Conservation (phyloP, 768 basidiomycete genomes). For the Agaricus subrufescens region DNA sequence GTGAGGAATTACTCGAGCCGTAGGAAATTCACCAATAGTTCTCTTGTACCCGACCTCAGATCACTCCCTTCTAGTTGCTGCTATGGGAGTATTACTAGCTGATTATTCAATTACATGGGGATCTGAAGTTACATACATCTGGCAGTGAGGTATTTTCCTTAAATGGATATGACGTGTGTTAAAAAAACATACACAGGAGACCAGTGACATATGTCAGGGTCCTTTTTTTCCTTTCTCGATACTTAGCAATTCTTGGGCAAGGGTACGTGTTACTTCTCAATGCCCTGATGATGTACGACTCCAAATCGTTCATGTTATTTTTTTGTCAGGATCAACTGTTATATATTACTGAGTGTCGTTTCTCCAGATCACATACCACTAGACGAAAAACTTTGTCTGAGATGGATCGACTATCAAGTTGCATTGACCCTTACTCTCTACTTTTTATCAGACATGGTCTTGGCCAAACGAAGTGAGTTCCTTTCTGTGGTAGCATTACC, state of each 20-base stretch:
- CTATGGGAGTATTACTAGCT: not conserved
- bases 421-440: conserved; percentile 13
- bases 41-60: too few relatives aligned
- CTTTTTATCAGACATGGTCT: conserved; percentile 11
- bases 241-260: conserved; percentile 14
- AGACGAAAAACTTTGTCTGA: not conserved
- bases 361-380: conserved; percentile 8
- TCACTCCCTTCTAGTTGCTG: not conserved
- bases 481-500: too few relatives aligned
- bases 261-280: conserved; percentile 1
- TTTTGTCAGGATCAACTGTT: not conserved
- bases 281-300: too few relatives aligned
- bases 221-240: conserved; percentile 13
- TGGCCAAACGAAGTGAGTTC: conserved; percentile 14
- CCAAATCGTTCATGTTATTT: not conserved
- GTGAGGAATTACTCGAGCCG: too few relatives aligned
- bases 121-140: not conserved
- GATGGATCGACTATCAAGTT: conserved; percentile 15
- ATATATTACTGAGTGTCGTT: not conserved
- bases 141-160: not conserved
- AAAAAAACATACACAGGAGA: not conserved
- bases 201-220: conserved; percentile 3
- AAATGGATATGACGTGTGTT: not conserved
- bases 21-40: too few relatives aligned
- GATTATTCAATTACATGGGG: not conserved